Evolutionary conservation across 2,329 filamentous ascomycete species (phyloP).

Genomic region (Aspergillus quadrilineatus): DNA sequence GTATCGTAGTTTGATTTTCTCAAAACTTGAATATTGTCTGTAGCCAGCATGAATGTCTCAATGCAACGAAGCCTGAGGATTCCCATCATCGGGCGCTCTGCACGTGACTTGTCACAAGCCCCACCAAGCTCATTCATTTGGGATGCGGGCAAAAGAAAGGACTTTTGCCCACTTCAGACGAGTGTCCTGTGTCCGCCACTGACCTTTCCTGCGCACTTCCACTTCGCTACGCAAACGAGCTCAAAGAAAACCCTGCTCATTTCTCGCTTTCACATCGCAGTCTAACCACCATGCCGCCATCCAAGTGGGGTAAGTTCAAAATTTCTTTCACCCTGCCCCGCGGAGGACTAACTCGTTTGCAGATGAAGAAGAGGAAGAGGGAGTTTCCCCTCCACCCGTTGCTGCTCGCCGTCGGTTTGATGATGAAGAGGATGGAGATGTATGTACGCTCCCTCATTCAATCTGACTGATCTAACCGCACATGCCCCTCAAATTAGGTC

Average conservation of each 20-base stretch:
- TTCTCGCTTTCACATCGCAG: constrained; percentile 14
- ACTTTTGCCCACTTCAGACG: constrained; percentile 13
- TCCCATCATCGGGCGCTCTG: constrained; percentile 15
- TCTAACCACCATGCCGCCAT: constrained; percentile 44
- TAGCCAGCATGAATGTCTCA: not conserved
- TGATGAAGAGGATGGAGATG: constrained; percentile 87
- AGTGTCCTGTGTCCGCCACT: constrained; percentile 9
- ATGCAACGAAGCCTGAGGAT: not conserved
- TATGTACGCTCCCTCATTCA: constrained; percentile 43
- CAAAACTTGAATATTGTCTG: constrained; percentile 17
- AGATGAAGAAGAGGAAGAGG: constrained; percentile 58
- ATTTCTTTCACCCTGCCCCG: not conserved
- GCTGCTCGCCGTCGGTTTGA: constrained; percentile 72
- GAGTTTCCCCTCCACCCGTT: constrained; percentile 47
- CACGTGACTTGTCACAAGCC: constrained; percentile 23
- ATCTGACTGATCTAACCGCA: not conserved
- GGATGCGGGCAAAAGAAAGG: constrained; percentile 5
- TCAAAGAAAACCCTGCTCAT: constrained; percentile 1
- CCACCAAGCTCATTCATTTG: constrained; percentile 18
- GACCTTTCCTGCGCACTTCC: not conserved
- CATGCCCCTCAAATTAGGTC: constrained; percentile 56
- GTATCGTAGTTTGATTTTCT: too few relatives aligned
- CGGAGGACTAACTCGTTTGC: constrained; percentile 9
- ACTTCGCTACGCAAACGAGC: not conserved
- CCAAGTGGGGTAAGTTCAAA: constrained; percentile 50